Evolutionary conservation across 2,329 filamentous ascomycete genomes (phyloP).

Genomic region (Colletotrichum sp.): DNA sequence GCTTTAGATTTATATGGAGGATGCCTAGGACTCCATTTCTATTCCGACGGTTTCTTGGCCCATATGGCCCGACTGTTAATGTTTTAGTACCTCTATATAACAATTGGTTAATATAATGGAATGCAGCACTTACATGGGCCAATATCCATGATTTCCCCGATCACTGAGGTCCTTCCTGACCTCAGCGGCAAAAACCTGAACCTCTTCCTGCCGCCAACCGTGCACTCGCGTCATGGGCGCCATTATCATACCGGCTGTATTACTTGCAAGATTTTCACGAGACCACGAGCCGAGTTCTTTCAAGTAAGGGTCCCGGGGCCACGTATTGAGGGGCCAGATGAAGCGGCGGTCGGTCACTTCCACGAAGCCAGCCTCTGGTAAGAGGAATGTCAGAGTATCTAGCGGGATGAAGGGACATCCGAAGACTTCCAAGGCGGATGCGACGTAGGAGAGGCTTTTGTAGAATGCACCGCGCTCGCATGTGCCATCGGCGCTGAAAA

Average conservation of each 20-base stretch:
- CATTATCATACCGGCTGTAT: conserved; percentile 38
- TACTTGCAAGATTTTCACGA: conserved; percentile 32
- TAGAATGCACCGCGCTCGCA: conserved; percentile 32
- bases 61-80: background rate
- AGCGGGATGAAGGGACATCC: conserved; percentile 26
- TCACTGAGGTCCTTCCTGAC: conserved; percentile 26
- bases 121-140: background rate
- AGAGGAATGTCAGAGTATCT: conserved; percentile 19
- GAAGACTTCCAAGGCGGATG: conserved; percentile 39
- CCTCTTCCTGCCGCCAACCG: conserved; percentile 37
- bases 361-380: conserved; percentile 27
- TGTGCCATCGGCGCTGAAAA: conserved; percentile 46
- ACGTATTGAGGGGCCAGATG: conserved; percentile 35
- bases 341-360: conserved; percentile 32
- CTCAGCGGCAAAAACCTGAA: conserved; percentile 25
- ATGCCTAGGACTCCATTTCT: background rate
- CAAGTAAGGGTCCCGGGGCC: conserved; percentile 32
- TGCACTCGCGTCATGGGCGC: conserved; percentile 41
- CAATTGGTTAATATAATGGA: too few relatives aligned
- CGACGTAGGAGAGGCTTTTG: conserved; percentile 43
- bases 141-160: conserved; percentile 2
- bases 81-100: background rate
- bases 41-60: background rate
- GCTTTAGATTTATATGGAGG: background rate
- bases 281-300: conserved; percentile 33